A percentile compares a stretch with the other conserved stretches of the same genome.
phyloP scores from a whole-genome alignment of 2,329 filamentous ascomycete species.

The Harringtonia lauricola region DNA sequence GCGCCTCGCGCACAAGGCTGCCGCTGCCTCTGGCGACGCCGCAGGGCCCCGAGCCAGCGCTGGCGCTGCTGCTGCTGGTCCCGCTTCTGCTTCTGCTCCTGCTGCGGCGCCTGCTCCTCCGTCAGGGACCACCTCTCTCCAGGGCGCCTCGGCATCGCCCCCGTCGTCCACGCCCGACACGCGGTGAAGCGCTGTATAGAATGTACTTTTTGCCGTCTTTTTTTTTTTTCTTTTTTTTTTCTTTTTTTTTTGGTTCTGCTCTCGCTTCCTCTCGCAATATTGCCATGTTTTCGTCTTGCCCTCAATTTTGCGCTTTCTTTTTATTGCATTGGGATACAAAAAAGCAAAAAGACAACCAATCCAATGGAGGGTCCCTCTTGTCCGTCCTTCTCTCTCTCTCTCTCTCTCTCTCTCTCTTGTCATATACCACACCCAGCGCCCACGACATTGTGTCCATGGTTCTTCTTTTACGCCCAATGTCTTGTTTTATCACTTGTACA shows the following conservation, averaged over 20 bases:
- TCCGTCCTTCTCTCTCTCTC: not conserved
- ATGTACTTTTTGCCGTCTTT: not conserved
- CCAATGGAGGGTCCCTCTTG: too few relatives aligned
- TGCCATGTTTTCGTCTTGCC: too few relatives aligned
- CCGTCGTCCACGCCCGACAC: too few relatives aligned
- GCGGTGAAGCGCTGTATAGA: too few relatives aligned
- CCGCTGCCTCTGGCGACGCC: not conserved
- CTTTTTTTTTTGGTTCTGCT: not conserved
- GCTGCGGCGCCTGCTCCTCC: not conserved
- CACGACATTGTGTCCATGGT: not conserved
- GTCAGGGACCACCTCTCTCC: too few relatives aligned
- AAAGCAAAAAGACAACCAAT: not conserved
- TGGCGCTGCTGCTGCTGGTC: not conserved
- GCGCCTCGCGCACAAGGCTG: slow-evolving; percentile 22
- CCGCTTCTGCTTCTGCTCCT: not conserved
- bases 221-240: not conserved
- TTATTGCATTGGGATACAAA: not conserved
- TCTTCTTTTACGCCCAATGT: not conserved
- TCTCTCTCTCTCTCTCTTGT: not conserved
- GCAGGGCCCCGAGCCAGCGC: not conserved
- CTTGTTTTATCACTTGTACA: too few relatives aligned
- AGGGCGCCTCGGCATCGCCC: too few relatives aligned
- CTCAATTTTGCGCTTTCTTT: not conserved
- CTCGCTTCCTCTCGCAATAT: too few relatives aligned
- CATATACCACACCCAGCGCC: not conserved